Base-by-base conservation (phyloP, 164 flowering plant genomes). In the Cinnamomum chago region DNA sequence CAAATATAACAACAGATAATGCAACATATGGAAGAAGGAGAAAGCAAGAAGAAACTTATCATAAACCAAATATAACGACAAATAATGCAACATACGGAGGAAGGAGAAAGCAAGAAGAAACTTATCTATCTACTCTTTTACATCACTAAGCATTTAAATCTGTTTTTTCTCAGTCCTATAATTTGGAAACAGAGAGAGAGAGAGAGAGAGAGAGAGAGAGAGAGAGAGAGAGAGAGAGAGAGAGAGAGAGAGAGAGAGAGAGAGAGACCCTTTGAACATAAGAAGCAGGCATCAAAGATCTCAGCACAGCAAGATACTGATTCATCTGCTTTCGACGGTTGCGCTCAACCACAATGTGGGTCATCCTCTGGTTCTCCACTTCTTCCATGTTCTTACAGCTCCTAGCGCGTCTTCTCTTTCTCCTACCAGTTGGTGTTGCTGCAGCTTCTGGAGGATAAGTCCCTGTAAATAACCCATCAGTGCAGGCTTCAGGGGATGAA, bases 261-360 rank as follows among this genome's bases (percentile, higher is more conserved):
- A 75, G 64, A 62, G 62, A 24, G 60, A 88, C 91, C 91, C 86
- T 84, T 76, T 85, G 88, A 70, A 82, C 84, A 70, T 86, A 88
- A 17, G 88, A 88, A 24, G 82, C 40, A 2, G 91, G 91, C 89
- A 88, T 88, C 62, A 88, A 64, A 55, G 88, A 82, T 0, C 91
- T 78, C 68, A 88, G 84, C 12, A 85, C 78, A 28, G 88, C 68
- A 24, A 88, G 87, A 52, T 88, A 85, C 65, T 88, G 87, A 22
- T 86, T 88, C 91, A 88, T 86, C 80, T 86, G 89, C 23, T 82
- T 76, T 58, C 91, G 84, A 15, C 91, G 81, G 73, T 88, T 88
- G 35, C 91, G 78, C 74, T 88, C 91, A 12, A 85, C 87, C 2
- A 86, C 87, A 77, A 88, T 88, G 85, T 88, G 91, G 70, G 87